Percentiles rank a stretch among this genome's conserved stretches.
These are phyloP conservation scores for Cytospora piceae DNA, from an alignment of 2,329 filamentous ascomycete genomes.

Conservation along the genomic window DNA sequence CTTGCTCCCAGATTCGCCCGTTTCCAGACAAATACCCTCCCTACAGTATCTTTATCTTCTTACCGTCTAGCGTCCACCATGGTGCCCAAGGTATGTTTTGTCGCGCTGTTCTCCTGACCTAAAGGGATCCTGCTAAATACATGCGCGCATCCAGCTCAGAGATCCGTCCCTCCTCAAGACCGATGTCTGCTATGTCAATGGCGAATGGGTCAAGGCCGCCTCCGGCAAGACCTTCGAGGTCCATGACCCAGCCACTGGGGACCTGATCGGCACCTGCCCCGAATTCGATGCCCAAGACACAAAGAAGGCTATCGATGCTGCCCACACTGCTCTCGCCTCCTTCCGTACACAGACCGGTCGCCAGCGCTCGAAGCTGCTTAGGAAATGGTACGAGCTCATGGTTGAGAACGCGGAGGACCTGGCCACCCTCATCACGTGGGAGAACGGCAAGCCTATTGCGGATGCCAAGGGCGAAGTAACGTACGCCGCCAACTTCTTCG, in stretches of 20 bases:
- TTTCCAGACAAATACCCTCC: constrained; percentile 38
- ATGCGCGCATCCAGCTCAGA: constrained; percentile 61
- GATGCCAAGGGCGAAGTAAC: constrained; percentile 74
- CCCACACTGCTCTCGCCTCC: constrained; percentile 71
- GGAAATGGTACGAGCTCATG: constrained; percentile 82
- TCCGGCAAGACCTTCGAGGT: constrained; percentile 94
- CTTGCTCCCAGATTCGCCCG: constrained; percentile 34
- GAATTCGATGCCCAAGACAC: constrained; percentile 83
- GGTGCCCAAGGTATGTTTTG: constrained; percentile 47
- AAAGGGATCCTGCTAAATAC: not conserved
- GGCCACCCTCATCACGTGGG: constrained; percentile 82
- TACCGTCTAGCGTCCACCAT: constrained; percentile 48
- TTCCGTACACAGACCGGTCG: constrained; percentile 76
- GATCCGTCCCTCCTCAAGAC: constrained; percentile 84
- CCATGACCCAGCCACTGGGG: constrained; percentile 79
- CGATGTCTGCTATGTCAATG: constrained; percentile 83
- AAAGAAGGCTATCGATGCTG: constrained; percentile 79
- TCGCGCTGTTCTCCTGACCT: constrained; percentile 3
- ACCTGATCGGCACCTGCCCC: constrained; percentile 79
- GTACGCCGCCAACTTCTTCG: constrained; percentile 76
- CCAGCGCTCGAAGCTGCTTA: constrained; percentile 72
- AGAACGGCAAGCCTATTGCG: constrained; percentile 83
- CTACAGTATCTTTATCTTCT: constrained; percentile 31
- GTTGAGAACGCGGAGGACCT: constrained; percentile 79
- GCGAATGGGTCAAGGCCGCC: constrained; percentile 84